Base-by-base conservation (phyloP, 2,329 filamentous ascomycete genomes). In the Cordyceps cicadae region DNA sequence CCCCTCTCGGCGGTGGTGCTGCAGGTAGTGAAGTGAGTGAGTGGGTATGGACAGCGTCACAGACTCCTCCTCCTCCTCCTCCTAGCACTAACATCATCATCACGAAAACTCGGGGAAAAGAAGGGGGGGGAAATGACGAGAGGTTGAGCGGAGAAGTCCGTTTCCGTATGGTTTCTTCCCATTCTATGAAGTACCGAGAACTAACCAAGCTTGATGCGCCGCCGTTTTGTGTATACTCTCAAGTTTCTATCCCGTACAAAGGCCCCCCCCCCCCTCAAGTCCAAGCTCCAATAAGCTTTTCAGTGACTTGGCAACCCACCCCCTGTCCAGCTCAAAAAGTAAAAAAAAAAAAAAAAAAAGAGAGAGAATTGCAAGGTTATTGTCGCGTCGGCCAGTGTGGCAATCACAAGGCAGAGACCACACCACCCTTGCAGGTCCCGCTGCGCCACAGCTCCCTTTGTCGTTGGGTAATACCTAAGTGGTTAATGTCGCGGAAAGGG, bases 251-350 rank as follows among this genome's bases (percentile, higher is more conserved):
- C 7, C 8, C 4, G 43, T 6, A 12, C 43, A 46, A 37, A 5
- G 11, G 19, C 43, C n/a, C 17, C n/a, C 43, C 17, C 43, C 3
- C 7, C 14, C 19, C 49, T 43, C 21, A 49, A 49, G 43, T 56
- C 54, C 21, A 56, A 49, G 43, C 51, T 53, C 24, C 17, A 45
- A 15, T 19, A 52, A 37, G n/a, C 17, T 56, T 49, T 54, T 54
- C 39, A 8, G n/a, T 49, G 43, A 24, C 9, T n/a, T 12, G 5
- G 26, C 32, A 34, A 19, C 51, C 34, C 34, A 3, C 52, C 41
- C 53, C 54, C 29, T 49, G 54, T 39, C 37, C 54, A 56, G 54
- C 54, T 43, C n/a, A 56, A 56, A 55, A 55, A 48, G 2, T 6
- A 12, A 43, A 43, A 43, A 29, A 7, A 29, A 12, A n/a, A n/a